Evolutionary conservation across 225 moss, liverwort and hornwort species (phyloP).

Genomic region (Marchantia polymorpha): DNA sequence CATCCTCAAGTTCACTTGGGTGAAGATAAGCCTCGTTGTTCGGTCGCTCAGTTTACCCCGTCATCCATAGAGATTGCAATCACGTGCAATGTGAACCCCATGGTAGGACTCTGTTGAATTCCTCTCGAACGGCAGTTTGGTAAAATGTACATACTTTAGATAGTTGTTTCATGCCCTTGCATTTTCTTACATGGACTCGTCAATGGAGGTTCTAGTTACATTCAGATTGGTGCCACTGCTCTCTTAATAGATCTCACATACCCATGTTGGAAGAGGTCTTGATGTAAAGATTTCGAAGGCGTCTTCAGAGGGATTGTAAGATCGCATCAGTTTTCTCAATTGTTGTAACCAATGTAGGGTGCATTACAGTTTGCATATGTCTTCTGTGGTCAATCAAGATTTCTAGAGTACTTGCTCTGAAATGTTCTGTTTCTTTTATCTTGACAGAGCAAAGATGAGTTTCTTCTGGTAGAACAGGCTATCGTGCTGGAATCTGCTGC

Average conservation of each 20-base stretch:
- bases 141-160: neutral
- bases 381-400: no score
- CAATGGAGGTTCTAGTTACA: neutral
- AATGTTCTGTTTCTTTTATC: neutral
- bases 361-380: no score
- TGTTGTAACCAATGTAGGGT: no score
- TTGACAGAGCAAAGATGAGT: slow-evolving; percentile 72
- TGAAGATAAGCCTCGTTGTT: slow-evolving; percentile 80
- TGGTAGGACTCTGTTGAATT: slow-evolving; percentile 43
- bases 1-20: slow-evolving; percentile 68
- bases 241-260: neutral
- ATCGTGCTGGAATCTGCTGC: slow-evolving; percentile 75
- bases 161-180: neutral
- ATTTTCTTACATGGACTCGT: neutral
- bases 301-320: neutral
- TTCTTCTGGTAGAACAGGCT: slow-evolving; percentile 61
- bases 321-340: neutral
- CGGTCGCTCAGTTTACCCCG: slow-evolving; percentile 66
- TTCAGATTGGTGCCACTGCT: no score
- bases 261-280: neutral
- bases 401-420: neutral
- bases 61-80: slow-evolving; percentile 62
- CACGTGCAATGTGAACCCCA: slow-evolving; percentile 73
- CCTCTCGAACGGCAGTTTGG: no score
- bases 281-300: neutral